Conservation (phyloP, 495 filamentous ascomycete genomes). For the Cercophora samala region DNA sequence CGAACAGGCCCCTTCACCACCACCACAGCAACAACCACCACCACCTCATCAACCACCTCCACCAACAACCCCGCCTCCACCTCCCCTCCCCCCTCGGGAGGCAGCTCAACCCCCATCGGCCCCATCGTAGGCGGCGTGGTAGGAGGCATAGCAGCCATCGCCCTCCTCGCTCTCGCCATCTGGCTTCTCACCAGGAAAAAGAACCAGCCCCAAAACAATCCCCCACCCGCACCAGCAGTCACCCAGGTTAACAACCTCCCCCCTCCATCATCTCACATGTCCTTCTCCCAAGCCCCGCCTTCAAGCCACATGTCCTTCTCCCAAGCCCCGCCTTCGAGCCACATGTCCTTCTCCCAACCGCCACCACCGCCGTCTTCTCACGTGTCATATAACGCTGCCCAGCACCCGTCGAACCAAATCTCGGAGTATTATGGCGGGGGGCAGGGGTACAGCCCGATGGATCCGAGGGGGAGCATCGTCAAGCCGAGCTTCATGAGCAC, state of each 20-base stretch:
- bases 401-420: not conserved
- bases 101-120: constrained; percentile 17
- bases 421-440: not conserved
- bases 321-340: not conserved
- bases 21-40: not conserved
- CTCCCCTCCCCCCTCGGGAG: not conserved
- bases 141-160: constrained; percentile 14
- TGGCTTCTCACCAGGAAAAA: not conserved
- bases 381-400: not conserved
- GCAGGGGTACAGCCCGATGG: not conserved
- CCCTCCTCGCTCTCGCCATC: constrained; percentile 12
- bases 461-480: constrained; percentile 10
- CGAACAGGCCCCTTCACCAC: not conserved
- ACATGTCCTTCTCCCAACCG: not conserved
- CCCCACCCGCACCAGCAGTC: not conserved
- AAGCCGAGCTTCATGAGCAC: not conserved
- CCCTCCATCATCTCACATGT: not conserved
- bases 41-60: constrained; percentile 1
- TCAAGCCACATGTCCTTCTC: not conserved
- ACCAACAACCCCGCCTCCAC: constrained; percentile 5
- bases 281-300: not conserved
- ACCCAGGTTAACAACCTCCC: not conserved
- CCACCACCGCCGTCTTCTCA: too few species aligned
- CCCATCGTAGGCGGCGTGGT: constrained; percentile 21
- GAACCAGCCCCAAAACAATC: not conserved